A percentile compares a stretch with the other conserved stretches of the same genome.
These are phyloP conservation scores for Nissolia schottii DNA, from an alignment of 306 rosid species.

Conservation along the genomic window DNA sequence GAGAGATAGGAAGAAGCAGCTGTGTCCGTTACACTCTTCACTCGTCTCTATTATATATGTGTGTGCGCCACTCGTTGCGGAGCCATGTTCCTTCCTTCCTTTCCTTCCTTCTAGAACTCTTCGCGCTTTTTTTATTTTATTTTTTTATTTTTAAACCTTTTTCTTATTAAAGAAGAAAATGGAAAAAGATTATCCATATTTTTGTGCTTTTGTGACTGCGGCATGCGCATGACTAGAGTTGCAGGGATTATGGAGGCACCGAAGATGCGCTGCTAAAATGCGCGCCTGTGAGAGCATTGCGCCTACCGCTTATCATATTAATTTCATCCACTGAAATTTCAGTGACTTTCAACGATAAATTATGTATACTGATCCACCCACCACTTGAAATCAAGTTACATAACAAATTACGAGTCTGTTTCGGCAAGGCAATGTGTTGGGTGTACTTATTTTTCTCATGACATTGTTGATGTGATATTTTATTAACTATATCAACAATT, in stretches of 20 bases:
- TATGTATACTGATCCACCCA: no score
- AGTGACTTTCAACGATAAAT: no score
- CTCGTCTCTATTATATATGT: neutral
- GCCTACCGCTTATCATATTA: neutral
- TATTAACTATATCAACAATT: no score
- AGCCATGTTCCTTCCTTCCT: neutral
- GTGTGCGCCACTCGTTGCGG: slow-evolving; percentile 4
- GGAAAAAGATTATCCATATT: no score
- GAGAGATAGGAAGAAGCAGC: slow-evolving; percentile 33
- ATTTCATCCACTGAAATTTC: no score
- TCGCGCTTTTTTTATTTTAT: neutral
- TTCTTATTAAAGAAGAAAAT: no score
- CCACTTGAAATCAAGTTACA: no score
- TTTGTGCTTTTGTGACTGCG: neutral
- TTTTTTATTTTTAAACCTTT: neutral
- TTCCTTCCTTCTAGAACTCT: neutral
- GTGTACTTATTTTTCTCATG: no score
- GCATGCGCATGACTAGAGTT: neutral
- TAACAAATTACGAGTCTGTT: no score
- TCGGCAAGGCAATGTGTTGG: no score
- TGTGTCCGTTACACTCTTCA: no score
- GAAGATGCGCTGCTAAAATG: neutral
- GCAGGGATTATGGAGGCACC: neutral
- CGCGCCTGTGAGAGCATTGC: neutral
- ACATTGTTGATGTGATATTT: no score